Percentiles rank a stretch among this genome's conserved stretches.
phyloP scores from a whole-genome alignment of 2,329 filamentous ascomycete species.

The Ceratocystis harringtonii region DNA sequence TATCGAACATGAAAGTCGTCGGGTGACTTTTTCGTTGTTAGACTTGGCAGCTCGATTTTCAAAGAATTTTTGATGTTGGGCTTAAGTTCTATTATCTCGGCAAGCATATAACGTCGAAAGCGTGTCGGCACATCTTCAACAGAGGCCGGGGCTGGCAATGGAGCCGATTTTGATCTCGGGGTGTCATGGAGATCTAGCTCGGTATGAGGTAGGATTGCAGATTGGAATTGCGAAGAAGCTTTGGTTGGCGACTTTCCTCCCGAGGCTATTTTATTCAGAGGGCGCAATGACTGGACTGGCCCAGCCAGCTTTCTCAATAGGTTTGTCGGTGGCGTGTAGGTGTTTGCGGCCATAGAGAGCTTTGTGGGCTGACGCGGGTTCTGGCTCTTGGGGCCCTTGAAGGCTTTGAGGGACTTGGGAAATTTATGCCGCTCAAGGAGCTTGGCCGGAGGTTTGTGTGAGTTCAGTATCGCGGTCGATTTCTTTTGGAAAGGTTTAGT shows the following conservation, averaged over 20 bases:
- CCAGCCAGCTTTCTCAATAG: not conserved
- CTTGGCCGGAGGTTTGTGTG: not conserved
- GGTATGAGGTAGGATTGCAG: not conserved
- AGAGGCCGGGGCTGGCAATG: not conserved
- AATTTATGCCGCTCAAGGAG: not conserved
- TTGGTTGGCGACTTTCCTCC: no score
- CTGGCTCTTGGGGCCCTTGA: not conserved
- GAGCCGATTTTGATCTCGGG: no score
- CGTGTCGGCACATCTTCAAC: not conserved
- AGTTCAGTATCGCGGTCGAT: no score
- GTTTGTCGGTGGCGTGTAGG: not conserved
- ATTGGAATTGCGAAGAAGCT: no score
- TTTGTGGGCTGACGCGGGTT: not conserved
- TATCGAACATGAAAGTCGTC: constrained; percentile 7
- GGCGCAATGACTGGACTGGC: not conserved
- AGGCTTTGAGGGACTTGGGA: not conserved
- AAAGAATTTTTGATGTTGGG: not conserved
- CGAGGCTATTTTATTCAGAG: not conserved
- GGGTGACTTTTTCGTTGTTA: not conserved
- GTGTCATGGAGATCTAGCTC: not conserved
- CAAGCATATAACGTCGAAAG: not conserved
- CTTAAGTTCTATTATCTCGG: not conserved
- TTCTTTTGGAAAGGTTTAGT: not conserved
- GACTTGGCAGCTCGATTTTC: not conserved
- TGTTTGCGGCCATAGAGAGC: not conserved